A percentile compares a stretch with the other conserved stretches of the same genome.
phyloP scores from a whole-genome alignment of 345 rosid genomes.

The Isatis tinctoria region DNA sequence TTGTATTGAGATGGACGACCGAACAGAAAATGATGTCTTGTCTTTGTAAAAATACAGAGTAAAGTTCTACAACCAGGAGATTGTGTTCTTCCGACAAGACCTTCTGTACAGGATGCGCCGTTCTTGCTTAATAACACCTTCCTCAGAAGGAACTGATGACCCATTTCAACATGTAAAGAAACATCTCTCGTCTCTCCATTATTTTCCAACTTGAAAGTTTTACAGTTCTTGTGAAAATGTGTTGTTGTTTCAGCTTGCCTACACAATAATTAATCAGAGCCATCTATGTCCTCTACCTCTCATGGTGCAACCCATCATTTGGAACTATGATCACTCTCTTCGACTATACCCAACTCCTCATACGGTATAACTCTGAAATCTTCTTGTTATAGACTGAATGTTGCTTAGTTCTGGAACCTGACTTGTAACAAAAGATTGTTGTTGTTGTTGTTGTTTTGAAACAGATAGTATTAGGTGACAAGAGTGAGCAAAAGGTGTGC shows the following conservation, averaged over 20 bases:
- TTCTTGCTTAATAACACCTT: constrained; percentile 82
- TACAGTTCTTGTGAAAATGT: constrained; percentile 13
- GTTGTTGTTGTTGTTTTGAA: not conserved
- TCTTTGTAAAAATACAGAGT: constrained; percentile 48
- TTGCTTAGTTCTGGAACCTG: not conserved
- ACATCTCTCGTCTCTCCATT: constrained; percentile 6
- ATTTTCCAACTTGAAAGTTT: no score
- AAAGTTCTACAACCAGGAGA: constrained; percentile 85
- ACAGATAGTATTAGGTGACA: constrained; percentile 85
- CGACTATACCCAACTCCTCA: constrained; percentile 92
- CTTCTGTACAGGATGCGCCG: constrained; percentile 90
- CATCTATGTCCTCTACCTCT: no score
- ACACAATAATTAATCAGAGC: constrained; percentile 87
- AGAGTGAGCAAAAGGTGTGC: constrained; percentile 77
- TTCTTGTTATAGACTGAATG: not conserved
- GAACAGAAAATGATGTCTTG: no score
- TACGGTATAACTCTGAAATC: constrained; percentile 44
- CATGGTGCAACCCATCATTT: constrained; percentile 78
- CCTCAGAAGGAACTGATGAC: constrained; percentile 75
- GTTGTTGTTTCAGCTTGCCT: constrained; percentile 65
- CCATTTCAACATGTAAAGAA: constrained; percentile 78
- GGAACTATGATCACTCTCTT: constrained; percentile 94
- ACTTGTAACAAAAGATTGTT: not conserved
- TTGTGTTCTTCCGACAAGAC: constrained; percentile 85
- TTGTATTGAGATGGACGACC: no score